Evolutionary conservation across 257 asterid species (phyloP), one percentile per base, ranked within the genome.

Genomic region (Rhazya stricta): DNA sequence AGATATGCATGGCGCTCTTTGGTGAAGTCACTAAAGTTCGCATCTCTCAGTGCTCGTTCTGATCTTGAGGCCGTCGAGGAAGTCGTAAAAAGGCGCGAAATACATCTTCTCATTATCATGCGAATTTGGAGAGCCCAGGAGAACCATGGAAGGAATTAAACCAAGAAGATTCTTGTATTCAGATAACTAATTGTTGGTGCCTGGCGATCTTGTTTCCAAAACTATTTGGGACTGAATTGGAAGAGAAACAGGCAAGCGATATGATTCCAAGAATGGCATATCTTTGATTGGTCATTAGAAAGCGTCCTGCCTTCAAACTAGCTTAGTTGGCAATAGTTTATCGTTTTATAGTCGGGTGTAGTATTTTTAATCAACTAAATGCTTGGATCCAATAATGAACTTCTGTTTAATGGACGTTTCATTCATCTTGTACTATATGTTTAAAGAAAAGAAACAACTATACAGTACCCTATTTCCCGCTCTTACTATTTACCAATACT

Each of bases 1-100:
- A 74, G 79, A 54, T 73, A 80, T 32, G 76, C 85, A 15, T 84
- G 83, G 67, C 68, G 83, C 79, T 73, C 83, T 74, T 76, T 70
- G 68, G 63, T 58, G 70, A 80, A 73, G 43, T 50, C 80, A 37
- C 46, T 43, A 67, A 79, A 45, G 65, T 37, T 61, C 23, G 65
- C 19, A 60, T 29, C 36, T 56, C 74, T 19, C 29, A 11, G 11
- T 39, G 37, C 45, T 58, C 71, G 65, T 51, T 56, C 50, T 54
- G 80, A 66, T 69, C 67, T 69, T 27, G 60, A 53, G 56, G 72
- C 42, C 45, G 43, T 57, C 15, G 51, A 65, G 69, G 61, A 70
- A 72, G 77, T 69, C 46, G 72, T 23, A 58, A 74, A 75, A 60
- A 23, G 67, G 63, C 74, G 78, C 9, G 78, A 77, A 80, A 71